Percentiles rank a stretch among this genome's conserved stretches.
Conservation (phyloP, 2,329 filamentous ascomycete genomes). For the Penicillium sclerotiorum region DNA sequence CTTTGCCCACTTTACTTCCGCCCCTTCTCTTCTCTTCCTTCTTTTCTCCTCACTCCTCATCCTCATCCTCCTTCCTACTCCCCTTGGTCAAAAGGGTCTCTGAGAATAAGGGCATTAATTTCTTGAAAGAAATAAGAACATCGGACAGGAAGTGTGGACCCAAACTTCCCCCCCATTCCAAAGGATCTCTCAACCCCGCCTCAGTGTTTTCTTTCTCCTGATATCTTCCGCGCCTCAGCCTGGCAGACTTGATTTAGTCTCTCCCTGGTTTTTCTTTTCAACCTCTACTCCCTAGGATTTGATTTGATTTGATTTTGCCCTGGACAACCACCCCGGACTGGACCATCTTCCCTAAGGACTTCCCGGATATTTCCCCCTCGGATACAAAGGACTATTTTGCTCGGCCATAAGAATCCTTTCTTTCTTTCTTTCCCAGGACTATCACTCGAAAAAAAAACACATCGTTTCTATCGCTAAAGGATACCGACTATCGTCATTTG, state of each 20-base stretch:
- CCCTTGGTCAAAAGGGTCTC: conserved; percentile 2
- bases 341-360: conserved; percentile 9
- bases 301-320: conserved; percentile 19
- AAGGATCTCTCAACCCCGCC: conserved; percentile 9
- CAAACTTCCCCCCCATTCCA: conserved; percentile 2
- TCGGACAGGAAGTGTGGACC: conserved; percentile 1
- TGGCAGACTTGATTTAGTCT: conserved; percentile 17
- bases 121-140: background rate
- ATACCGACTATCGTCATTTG: conserved; percentile 1
- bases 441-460: background rate
- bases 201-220: conserved; percentile 4
- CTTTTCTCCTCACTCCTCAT: conserved; percentile 11
- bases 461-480: conserved; percentile 6
- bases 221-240: conserved; percentile 6
- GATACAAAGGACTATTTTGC: conserved; percentile 15
- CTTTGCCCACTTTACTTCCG: conserved; percentile 37
- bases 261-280: background rate
- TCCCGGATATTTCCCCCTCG: conserved; percentile 10
- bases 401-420: conserved; percentile 11
- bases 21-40: conserved; percentile 29
- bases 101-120: background rate
- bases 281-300: conserved; percentile 5
- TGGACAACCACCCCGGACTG: conserved; percentile 20
- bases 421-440: conserved; percentile 8
- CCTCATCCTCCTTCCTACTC: conserved; percentile 9